These are phyloP conservation scores for Mucor irregularis DNA, from an alignment of 371 early-diverging fungal species.

Conservation along the genomic window DNA sequence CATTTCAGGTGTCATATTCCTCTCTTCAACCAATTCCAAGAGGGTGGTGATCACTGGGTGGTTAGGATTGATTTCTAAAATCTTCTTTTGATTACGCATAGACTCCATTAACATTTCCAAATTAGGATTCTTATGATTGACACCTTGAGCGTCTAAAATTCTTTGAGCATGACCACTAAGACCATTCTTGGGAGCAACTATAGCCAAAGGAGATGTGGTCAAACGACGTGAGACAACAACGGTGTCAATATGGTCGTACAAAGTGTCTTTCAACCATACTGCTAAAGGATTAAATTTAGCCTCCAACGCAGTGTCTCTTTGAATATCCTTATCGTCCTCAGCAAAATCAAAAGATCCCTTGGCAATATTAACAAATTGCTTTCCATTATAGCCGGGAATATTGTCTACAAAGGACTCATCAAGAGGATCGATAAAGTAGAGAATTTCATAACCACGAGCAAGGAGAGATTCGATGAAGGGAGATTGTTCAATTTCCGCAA, in stretches of 20 bases:
- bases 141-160: slow-evolving; percentile 73
- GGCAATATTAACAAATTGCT: slow-evolving; percentile 80
- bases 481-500: slow-evolving; percentile 74
- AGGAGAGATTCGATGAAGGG: slow-evolving; percentile 88
- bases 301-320: slow-evolving; percentile 47
- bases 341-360: slow-evolving; percentile 83
- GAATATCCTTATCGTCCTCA: slow-evolving; percentile 60
- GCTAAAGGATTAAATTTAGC: slow-evolving; percentile 65
- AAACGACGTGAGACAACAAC: slow-evolving; percentile 73
- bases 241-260: slow-evolving; percentile 76
- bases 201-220: slow-evolving; percentile 74
- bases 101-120: slow-evolving; percentile 59
- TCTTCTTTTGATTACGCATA: slow-evolving; percentile 72
- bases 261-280: slow-evolving; percentile 63
- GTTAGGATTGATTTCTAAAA: slow-evolving; percentile 85
- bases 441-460: slow-evolving; percentile 88
- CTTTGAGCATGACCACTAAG: slow-evolving; percentile 87
- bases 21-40: slow-evolving; percentile 51
- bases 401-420: slow-evolving; percentile 87
- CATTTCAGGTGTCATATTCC: slow-evolving; percentile 49
- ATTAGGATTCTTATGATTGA: slow-evolving; percentile 39
- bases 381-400: slow-evolving; percentile 76
- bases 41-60: slow-evolving; percentile 67
- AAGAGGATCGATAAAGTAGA: slow-evolving; percentile 88
- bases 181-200: slow-evolving; percentile 74